Conservation (phyloP, 305 asterid genomes). For the Fraxinus baroniana region DNA sequence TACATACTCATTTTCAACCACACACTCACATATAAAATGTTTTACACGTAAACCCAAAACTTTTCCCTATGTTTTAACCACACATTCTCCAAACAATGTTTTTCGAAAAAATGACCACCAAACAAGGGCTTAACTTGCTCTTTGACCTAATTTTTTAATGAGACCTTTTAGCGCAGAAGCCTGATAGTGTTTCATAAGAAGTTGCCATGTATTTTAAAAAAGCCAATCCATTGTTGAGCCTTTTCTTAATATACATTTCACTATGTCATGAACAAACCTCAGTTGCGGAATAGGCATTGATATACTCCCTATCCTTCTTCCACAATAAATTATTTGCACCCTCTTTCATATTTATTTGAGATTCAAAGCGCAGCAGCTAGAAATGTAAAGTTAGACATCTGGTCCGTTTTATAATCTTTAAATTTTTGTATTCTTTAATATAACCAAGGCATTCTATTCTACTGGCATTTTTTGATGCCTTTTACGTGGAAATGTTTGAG, state of each 20-base stretch:
- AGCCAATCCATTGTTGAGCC: not conserved
- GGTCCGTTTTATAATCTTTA: not conserved
- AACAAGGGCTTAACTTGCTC: too few relatives aligned
- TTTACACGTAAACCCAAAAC: too few relatives aligned
- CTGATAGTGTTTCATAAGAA: not conserved
- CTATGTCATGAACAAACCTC: not conserved
- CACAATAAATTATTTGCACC: not conserved
- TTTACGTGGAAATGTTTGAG: not conserved
- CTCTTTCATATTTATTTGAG: not conserved
- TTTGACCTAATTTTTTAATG: conserved; percentile 1
- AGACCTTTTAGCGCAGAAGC: not conserved
- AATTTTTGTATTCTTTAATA: not conserved
- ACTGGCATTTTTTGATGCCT: not conserved
- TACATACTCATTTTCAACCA: too few relatives aligned
- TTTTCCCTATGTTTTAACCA: too few relatives aligned
- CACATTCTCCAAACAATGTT: too few relatives aligned
- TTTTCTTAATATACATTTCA: conserved; percentile 2
- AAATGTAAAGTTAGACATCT: not conserved
- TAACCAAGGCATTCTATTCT: not conserved
- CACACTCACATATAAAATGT: too few relatives aligned
- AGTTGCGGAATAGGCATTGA: not conserved
- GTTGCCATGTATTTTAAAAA: not conserved
- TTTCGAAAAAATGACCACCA: too few relatives aligned
- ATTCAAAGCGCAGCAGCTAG: not conserved
- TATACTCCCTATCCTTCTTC: not conserved